phyloP scores from a whole-genome alignment of 2,329 filamentous ascomycete genomes.

The Microdochium bolleyi region DNA sequence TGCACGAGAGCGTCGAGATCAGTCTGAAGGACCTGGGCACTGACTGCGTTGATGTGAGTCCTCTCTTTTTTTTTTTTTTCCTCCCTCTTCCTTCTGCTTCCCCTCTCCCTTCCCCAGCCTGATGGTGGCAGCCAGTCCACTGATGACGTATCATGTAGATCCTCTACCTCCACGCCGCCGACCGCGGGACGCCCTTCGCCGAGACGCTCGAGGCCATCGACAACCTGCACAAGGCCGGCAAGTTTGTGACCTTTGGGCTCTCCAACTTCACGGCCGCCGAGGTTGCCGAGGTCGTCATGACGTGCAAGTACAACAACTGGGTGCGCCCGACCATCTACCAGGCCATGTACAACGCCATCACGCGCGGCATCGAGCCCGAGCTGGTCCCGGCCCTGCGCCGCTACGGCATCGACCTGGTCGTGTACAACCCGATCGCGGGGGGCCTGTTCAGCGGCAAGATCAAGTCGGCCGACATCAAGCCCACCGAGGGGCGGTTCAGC shows the following conservation, averaged over 20 bases:
- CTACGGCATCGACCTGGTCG: constrained; percentile 70
- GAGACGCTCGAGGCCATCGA: constrained; percentile 74
- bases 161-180: constrained; percentile 67
- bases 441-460: constrained; percentile 76
- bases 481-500: constrained; percentile 63
- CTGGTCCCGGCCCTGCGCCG: constrained; percentile 65
- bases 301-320: constrained; percentile 73
- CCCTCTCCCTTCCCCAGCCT: no score
- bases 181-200: constrained; percentile 63
- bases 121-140: not conserved
- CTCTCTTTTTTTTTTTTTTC: not conserved
- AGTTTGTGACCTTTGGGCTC: constrained; percentile 73
- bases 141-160: constrained; percentile 30
- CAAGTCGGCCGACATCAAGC: constrained; percentile 55
- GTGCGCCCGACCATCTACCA: constrained; percentile 79
- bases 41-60: constrained; percentile 59
- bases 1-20: constrained; percentile 57
- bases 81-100: no score
- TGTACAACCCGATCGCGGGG: constrained; percentile 77
- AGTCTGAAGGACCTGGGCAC: constrained; percentile 66
- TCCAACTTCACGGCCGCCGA: constrained; percentile 84
- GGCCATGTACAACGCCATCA: constrained; percentile 81
- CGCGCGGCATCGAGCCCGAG: constrained; percentile 66
- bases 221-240: constrained; percentile 76
- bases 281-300: constrained; percentile 76